A percentile compares a stretch with the other conserved stretches of the same genome.
phyloP scores from a whole-genome alignment of 75 land plant genomes.

The Pinus taeda region DNA sequence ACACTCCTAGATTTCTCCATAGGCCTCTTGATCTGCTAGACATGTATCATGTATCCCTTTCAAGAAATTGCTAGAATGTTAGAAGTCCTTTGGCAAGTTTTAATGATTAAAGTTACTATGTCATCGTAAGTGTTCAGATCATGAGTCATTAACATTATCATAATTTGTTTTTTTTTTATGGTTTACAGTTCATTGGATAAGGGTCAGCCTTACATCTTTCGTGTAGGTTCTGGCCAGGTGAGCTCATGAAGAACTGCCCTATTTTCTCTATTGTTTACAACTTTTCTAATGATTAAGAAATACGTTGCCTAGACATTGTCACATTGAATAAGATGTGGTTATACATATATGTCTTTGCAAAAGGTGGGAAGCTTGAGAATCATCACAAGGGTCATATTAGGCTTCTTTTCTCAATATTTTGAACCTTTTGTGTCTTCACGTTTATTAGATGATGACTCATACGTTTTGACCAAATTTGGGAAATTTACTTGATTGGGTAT shows the following conservation, averaged over 20 bases:
- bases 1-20: neutral
- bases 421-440: no score
- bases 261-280: neutral
- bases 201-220: conserved; percentile 76
- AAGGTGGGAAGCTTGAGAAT: no score
- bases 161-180: neutral
- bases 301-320: neutral
- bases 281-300: neutral
- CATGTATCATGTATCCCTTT: neutral
- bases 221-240: conserved; percentile 94
- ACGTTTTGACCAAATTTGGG: no score
- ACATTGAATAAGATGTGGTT: neutral
- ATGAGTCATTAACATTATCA: neutral
- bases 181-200: conserved; percentile 83
- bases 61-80: neutral
- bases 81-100: neutral
- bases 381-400: no score
- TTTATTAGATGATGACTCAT: no score
- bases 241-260: neutral
- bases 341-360: neutral
- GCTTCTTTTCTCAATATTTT: no score
- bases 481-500: no score
- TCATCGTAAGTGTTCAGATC: neutral
- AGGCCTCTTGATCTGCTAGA: neutral
- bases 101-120: neutral